Evolutionary conservation across 2,329 filamentous ascomycete species (phyloP).

Genomic region (Ascocoryne sarcoides): DNA sequence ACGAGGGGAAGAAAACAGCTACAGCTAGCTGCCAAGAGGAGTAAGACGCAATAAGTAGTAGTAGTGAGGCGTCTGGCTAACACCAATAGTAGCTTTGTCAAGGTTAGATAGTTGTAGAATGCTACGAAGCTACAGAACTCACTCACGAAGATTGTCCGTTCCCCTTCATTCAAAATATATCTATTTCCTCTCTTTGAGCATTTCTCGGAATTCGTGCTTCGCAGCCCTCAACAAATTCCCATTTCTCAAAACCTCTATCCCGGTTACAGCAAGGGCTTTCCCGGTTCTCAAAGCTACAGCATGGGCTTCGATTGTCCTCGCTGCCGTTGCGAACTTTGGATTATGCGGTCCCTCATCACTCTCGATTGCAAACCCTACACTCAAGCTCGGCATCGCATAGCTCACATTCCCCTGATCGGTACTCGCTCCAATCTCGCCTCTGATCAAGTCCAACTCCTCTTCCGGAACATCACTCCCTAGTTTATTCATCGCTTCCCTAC

Average conservation of each 20-base stretch:
- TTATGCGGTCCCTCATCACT: constrained; percentile 42
- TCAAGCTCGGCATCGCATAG: constrained; percentile 47
- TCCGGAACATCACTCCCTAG: constrained; percentile 30
- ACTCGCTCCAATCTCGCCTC: constrained; percentile 40
- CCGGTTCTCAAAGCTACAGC: constrained; percentile 14
- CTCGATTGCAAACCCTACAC: constrained; percentile 42
- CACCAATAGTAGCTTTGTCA: too few species aligned
- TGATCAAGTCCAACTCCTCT: constrained; percentile 34
- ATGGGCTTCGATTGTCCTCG: constrained; percentile 25
- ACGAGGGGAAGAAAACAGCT: too few species aligned
- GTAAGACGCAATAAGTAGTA: too few species aligned
- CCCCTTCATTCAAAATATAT: too few species aligned
- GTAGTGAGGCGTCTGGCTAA: too few species aligned
- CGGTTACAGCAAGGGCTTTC: constrained; percentile 34
- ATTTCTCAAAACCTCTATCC: constrained; percentile 37
- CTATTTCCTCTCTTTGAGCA: too few species aligned
- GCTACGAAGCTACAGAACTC: too few species aligned
- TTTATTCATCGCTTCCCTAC: constrained; percentile 37
- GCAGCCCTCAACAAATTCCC: constrained; percentile 35
- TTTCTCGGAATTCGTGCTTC: constrained; percentile 36
- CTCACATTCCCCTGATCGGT: constrained; percentile 53
- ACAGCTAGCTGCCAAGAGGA: too few species aligned
- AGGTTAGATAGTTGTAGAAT: too few species aligned
- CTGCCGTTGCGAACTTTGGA: constrained; percentile 33
- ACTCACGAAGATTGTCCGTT: too few species aligned